A percentile compares a stretch with the other conserved stretches of the same genome.
Conservation (phyloP, 306 rosid species). For the Vachellia pachyceras region DNA sequence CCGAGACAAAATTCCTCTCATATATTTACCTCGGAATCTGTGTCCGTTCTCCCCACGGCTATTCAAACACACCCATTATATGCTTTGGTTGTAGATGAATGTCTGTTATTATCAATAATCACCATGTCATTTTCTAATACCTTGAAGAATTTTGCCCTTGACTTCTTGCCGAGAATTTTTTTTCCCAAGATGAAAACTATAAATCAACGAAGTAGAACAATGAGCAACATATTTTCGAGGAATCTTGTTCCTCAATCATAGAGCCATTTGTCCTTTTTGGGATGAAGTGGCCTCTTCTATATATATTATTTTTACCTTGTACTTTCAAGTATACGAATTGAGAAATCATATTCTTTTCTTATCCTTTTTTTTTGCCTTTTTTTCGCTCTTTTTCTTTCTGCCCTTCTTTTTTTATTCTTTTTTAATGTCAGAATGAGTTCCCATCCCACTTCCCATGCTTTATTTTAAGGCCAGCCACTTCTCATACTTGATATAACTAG, state of each 20-base stretch:
- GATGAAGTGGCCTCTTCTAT: background rate
- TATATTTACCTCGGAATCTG: no score
- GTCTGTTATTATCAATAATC: background rate
- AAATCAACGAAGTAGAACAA: background rate
- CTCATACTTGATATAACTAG: background rate
- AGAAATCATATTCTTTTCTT: conserved; percentile 3
- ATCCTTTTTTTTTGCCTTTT: background rate
- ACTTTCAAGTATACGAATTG: background rate
- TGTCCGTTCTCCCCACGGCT: no score
- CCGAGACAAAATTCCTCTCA: no score
- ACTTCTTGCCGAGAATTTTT: no score
- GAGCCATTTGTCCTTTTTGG: background rate
- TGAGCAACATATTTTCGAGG: background rate
- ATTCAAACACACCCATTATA: no score
- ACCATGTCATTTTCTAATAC: background rate
- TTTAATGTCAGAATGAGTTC: background rate
- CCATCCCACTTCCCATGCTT: background rate
- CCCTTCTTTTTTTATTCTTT: conserved; percentile 17
- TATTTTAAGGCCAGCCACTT: conserved; percentile 10
- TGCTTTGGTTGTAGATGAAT: background rate
- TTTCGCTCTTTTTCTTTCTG: conserved; percentile 4
- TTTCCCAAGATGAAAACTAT: no score
- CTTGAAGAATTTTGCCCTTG: background rate
- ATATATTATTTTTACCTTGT: background rate
- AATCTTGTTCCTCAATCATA: background rate